Evolutionary conservation across 352 stramenopile genomes (phyloP), one percentile per base, ranked within the genome.

Genomic region (Globisporangium heterothallicum): DNA sequence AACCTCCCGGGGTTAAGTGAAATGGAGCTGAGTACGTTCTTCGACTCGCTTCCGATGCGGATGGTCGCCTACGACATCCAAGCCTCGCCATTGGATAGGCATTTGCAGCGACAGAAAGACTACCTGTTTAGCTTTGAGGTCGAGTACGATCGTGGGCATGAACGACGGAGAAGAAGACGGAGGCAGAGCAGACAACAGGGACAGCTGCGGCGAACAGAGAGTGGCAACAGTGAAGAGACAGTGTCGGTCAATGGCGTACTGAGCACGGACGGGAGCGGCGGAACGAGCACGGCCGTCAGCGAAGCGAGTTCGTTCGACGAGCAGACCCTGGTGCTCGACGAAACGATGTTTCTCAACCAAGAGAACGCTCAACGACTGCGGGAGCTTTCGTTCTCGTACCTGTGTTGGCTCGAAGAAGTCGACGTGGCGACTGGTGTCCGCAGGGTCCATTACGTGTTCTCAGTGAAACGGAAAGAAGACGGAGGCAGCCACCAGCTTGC

Each of bases 121-220:
- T 94, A 94, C 56, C 40, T 94, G 21, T 94, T 92, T 49, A 84
- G 75, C 29, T 94, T 94, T 47, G 75, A 91, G 49, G 70, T 94
- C 13, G 49, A 75, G 21, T 85, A 77, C 32, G 64, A 84, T 29
- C 58, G 66, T 24, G 51, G 53, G 21, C 22, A 58, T 16, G 16
- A 29, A 42, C n/a, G 46, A 49, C 25, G 42, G 42, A 22, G 42
- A 47, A 6, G 25, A 18, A 63, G 24, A 29, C 38, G 7, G 48
- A 53, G 58, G 56, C 36, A 24, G 32, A 38, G 2, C 48, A 64
- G 43, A 53, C 49, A 36, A 13, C 14, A 35, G 18, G 22, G 13
- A n/a, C 18, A 42, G 22, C 25, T 26, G 27, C 26, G 6, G 45
- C 25, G 58, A 47, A 56, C 47, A 19, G 52, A 57, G 53, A 62